These are phyloP conservation scores for Fusarium oxysporum DNA, from an alignment of 2,329 filamentous ascomycete genomes.

Conservation along the genomic window DNA sequence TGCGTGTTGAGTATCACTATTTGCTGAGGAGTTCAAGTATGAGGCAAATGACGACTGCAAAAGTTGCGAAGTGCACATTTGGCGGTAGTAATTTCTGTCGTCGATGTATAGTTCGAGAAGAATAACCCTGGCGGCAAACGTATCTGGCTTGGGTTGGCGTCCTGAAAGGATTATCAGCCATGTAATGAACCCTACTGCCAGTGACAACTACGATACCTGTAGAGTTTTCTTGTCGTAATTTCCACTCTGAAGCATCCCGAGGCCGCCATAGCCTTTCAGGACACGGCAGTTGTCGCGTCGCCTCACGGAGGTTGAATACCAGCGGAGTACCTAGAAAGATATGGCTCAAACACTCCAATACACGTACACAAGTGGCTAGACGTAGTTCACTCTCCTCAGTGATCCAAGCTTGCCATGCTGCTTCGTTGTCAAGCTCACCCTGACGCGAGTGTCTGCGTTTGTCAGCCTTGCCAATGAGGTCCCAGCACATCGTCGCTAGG, in stretches of 20 bases:
- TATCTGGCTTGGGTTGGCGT: fast-evolving
- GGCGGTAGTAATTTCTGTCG: background rate
- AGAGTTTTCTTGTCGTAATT: fast-evolving
- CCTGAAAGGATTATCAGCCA: fast-evolving
- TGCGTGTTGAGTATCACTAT: fast-evolving
- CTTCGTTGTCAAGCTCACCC: fast-evolving
- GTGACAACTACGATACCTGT: background rate
- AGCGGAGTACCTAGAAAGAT: background rate
- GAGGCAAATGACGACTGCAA: background rate
- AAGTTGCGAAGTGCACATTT: fast-evolving
- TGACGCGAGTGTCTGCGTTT: background rate
- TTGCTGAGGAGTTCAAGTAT: fast-evolving
- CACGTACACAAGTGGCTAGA: background rate
- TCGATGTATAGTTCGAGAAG: background rate
- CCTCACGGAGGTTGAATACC: background rate
- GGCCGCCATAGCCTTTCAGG: background rate
- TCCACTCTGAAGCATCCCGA: background rate
- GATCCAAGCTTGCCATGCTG: fast-evolving
- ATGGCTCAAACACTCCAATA: background rate
- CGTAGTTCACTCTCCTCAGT: background rate
- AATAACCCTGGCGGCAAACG: background rate
- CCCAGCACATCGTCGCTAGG: background rate
- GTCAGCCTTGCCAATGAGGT: background rate
- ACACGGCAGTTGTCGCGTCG: background rate
- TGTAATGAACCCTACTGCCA: fast-evolving